These are phyloP conservation scores for Postia placenta DNA, from an alignment of 768 basidiomycete genomes.

Conservation along the genomic window DNA sequence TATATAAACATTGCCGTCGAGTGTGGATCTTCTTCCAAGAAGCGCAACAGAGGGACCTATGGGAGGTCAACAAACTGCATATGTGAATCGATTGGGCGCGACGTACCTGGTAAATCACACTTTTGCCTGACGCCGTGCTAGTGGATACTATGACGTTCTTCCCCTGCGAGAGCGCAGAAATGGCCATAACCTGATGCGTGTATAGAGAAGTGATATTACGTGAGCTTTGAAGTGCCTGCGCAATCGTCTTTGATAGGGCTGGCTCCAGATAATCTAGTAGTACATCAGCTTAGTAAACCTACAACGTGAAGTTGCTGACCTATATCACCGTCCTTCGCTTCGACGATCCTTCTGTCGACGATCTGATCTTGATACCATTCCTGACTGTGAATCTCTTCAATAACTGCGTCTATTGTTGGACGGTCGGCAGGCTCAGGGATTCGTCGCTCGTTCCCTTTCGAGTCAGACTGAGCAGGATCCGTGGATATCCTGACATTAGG, in stretches of 20 bases:
- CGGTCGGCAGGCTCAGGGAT: slow-evolving; percentile 44
- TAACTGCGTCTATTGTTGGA: slow-evolving; percentile 48
- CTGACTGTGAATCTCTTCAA: slow-evolving; percentile 51
- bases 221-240: slow-evolving; percentile 46
- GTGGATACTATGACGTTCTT: slow-evolving; percentile 84
- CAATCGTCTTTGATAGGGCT: slow-evolving; percentile 52
- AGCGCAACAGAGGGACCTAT: slow-evolving; percentile 65
- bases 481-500: slow-evolving; percentile 26
- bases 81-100: background rate
- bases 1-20: slow-evolving; percentile 81
- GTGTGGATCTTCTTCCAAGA: slow-evolving; percentile 52
- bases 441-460: slow-evolving; percentile 12
- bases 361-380: slow-evolving; percentile 73
- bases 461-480: slow-evolving; percentile 2
- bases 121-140: slow-evolving; percentile 86
- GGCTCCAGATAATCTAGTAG: slow-evolving; percentile 42
- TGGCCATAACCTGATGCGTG: slow-evolving; percentile 63
- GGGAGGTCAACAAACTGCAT: background rate
- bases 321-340: slow-evolving; percentile 43
- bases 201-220: slow-evolving; percentile 64
- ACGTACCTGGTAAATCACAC: slow-evolving; percentile 75
- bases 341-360: slow-evolving; percentile 44
- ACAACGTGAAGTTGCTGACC: slow-evolving; percentile 32
- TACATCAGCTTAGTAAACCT: background rate
- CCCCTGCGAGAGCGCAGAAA: slow-evolving; percentile 50